A percentile compares a stretch with the other conserved stretches of the same genome.
These are phyloP conservation scores for Pythium inflatum DNA, from an alignment of 352 stramenopile species.

Conservation along the genomic window DNA sequence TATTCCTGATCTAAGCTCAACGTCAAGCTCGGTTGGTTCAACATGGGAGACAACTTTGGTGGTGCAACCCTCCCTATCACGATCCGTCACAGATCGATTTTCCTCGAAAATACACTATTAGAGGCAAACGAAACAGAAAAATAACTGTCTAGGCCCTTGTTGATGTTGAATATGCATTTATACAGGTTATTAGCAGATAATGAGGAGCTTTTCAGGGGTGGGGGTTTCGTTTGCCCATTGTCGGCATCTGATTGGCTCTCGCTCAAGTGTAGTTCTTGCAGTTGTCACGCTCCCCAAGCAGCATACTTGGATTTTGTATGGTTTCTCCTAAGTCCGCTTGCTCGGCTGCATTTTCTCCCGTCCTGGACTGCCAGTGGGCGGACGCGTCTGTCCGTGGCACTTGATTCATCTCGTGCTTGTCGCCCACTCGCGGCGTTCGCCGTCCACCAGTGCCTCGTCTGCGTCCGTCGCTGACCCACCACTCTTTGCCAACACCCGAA, in stretches of 20 bases:
- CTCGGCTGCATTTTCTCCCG: conserved; percentile 21
- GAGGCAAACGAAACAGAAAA: not conserved
- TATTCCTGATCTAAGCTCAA: conserved; percentile 36
- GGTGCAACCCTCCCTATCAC: conserved; percentile 21
- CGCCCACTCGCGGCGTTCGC: conserved; percentile 26
- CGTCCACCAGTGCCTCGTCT: conserved; percentile 21
- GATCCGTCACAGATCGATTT: conserved; percentile 24
- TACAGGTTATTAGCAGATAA: conserved; percentile 12
- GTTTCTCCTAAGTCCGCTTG: conserved; percentile 20
- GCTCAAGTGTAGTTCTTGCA: conserved; percentile 23
- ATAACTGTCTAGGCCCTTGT: not conserved
- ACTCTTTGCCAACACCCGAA: no score
- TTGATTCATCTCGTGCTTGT: conserved; percentile 35
- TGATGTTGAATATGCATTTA: conserved; percentile 21
- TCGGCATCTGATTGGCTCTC: conserved; percentile 25
- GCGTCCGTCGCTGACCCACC: no score
- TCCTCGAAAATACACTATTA: not conserved
- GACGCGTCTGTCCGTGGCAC: conserved; percentile 26
- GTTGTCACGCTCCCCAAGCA: conserved; percentile 37
- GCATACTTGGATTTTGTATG: conserved; percentile 37
- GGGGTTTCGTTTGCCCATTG: conserved; percentile 14
- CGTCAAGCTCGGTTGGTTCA: conserved; percentile 30
- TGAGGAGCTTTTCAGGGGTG: conserved; percentile 10
- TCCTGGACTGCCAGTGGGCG: not conserved
- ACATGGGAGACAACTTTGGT: conserved; percentile 25